These are phyloP conservation scores for Vitis hybrid DNA, from an alignment of 177 flowering plant genomes.

Conservation along the genomic window DNA sequence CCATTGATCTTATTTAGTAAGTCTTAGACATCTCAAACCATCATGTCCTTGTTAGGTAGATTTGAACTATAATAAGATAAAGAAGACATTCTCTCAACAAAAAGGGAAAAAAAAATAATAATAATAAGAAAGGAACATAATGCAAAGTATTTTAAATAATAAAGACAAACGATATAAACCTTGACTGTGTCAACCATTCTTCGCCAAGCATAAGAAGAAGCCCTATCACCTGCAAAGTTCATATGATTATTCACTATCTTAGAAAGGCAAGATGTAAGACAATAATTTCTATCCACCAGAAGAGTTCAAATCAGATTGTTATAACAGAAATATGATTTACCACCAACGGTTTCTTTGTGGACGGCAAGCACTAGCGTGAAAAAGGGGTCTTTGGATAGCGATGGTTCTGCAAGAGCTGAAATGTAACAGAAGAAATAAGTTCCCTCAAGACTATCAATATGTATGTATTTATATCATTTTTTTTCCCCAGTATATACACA, in stretches of 20 bases:
- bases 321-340: conserved; percentile 21
- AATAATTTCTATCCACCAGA: background rate
- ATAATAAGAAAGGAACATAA: background rate
- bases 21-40: no score
- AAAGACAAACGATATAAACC: conserved; percentile 23
- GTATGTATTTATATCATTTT: no score
- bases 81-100: conserved; percentile 1
- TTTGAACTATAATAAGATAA: background rate
- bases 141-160: background rate
- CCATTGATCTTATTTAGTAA: background rate
- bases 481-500: no score
- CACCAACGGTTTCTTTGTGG: conserved; percentile 24
- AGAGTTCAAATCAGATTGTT: background rate
- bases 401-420: conserved; percentile 49
- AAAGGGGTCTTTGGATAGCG: conserved; percentile 44
- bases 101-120: background rate
- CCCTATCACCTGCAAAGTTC: conserved; percentile 30
- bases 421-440: conserved; percentile 11
- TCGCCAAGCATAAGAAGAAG: conserved; percentile 43
- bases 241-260: background rate
- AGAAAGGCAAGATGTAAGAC: background rate
- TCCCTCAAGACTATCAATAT: background rate
- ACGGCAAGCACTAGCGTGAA: conserved; percentile 37
- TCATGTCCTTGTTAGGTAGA: background rate
- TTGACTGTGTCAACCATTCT: conserved; percentile 60